phyloP scores from a whole-genome alignment of 2,329 filamentous ascomycete genomes.

The Zasmidium angulare region DNA sequence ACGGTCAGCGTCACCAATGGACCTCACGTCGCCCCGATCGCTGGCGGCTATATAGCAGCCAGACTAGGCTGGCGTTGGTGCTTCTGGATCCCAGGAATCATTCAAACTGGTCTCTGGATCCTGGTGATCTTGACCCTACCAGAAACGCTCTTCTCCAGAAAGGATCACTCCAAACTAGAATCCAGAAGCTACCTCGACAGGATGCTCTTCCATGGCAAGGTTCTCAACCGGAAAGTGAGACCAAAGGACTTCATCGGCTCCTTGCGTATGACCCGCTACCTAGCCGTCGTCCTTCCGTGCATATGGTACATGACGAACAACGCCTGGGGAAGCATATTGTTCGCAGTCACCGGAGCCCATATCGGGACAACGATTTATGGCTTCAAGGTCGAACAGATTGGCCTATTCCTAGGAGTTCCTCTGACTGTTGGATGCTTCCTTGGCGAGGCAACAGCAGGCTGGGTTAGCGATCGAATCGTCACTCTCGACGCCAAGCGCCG shows the following conservation, averaged over 20 bases:
- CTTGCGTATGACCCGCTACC: slow-evolving; percentile 30
- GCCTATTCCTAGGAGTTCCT: slow-evolving; percentile 26
- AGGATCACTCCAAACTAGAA: slow-evolving; percentile 5
- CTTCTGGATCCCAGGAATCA: slow-evolving; percentile 40
- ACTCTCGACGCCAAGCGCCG: slow-evolving; percentile 29
- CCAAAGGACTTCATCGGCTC: slow-evolving; percentile 24
- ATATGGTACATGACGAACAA: slow-evolving; percentile 29
- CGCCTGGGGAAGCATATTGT: slow-evolving; percentile 28
- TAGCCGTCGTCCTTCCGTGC: slow-evolving; percentile 26
- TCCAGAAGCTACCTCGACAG: slow-evolving; percentile 5
- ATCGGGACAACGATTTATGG: slow-evolving; percentile 24
- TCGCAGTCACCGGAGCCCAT: slow-evolving; percentile 28
- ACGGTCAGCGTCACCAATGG: slow-evolving; percentile 17
- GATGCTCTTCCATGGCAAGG: slow-evolving; percentile 14
- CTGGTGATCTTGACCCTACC: slow-evolving; percentile 28
- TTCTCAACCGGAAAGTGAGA: slow-evolving; percentile 5
- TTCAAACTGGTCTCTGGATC: slow-evolving; percentile 26
- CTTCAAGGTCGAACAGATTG: slow-evolving; percentile 23
- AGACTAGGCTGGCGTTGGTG: slow-evolving; percentile 47
- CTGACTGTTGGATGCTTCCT: slow-evolving; percentile 27
- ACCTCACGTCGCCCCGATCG: slow-evolving; percentile 16
- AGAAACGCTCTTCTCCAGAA: slow-evolving; percentile 30
- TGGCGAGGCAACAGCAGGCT: slow-evolving; percentile 28
- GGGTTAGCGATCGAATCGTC: slow-evolving; percentile 31
- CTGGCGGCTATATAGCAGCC: slow-evolving; percentile 44